phyloP scores from a whole-genome alignment of 2,329 filamentous ascomycete genomes.

The Cercospora janseana region DNA sequence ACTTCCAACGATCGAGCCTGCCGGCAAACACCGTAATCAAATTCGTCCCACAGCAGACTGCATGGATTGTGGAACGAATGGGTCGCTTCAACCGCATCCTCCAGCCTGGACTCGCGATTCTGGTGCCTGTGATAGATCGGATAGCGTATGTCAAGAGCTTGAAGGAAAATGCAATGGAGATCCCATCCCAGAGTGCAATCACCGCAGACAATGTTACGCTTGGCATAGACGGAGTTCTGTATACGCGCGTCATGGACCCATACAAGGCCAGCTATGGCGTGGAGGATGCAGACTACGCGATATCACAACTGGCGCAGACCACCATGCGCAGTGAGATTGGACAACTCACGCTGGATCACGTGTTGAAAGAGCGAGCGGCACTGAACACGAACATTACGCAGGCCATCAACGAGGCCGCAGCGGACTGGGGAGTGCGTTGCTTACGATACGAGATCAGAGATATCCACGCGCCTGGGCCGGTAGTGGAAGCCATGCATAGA shows the following conservation, averaged over 20 bases:
- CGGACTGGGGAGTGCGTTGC: constrained; percentile 95
- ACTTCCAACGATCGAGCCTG: constrained; percentile 55
- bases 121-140: constrained; percentile 87
- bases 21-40: constrained; percentile 93
- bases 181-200: constrained; percentile 95
- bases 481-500: constrained; percentile 96
- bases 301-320: constrained; percentile 94
- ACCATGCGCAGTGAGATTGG: constrained; percentile 99
- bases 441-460: constrained; percentile 97
- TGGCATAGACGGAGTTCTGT: constrained; percentile 92
- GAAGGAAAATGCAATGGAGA: constrained; percentile 95
- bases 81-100: constrained; percentile 94
- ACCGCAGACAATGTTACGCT: constrained; percentile 98
- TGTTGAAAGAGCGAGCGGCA: constrained; percentile 92
- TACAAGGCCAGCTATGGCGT: constrained; percentile 99
- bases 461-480: constrained; percentile 90
- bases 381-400: constrained; percentile 98
- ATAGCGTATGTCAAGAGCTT: constrained; percentile 98
- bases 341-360: constrained; percentile 92
- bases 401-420: constrained; percentile 95
- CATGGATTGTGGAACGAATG: constrained; percentile 99
- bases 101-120: constrained; percentile 82
- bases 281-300: constrained; percentile 97
- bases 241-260: constrained; percentile 93
- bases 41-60: constrained; percentile 96